Percentiles rank a stretch among this genome's conserved stretches.
phyloP scores from a whole-genome alignment of 2,329 filamentous ascomycete genomes.

The Lojkania enalia region DNA sequence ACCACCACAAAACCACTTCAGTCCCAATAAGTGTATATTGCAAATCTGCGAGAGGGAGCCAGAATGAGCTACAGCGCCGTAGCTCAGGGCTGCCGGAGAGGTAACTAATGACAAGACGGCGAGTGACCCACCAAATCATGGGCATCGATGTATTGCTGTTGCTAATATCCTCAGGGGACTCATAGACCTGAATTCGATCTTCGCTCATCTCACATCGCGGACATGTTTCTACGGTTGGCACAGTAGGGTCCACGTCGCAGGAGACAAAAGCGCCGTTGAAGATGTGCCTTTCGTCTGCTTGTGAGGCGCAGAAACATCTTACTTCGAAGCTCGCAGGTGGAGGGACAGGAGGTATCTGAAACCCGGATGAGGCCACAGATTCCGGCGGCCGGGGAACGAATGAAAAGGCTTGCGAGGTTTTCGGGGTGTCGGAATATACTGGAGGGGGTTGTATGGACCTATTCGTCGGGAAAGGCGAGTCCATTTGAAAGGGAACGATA shows the following conservation, averaged over 20 bases:
- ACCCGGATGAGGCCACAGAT: too few species aligned
- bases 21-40: slow-evolving; percentile 3
- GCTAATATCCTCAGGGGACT: slow-evolving; percentile 7
- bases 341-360: too few species aligned
- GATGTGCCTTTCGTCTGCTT: slow-evolving; percentile 19
- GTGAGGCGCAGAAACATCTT: slow-evolving; percentile 15
- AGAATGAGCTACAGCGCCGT: slow-evolving; percentile 22
- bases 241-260: neutral
- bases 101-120: slow-evolving; percentile 18
- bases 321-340: slow-evolving; percentile 11
- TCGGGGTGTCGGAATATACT: too few species aligned
- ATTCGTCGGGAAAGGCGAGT: too few species aligned
- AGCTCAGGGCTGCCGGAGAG: slow-evolving; percentile 5
- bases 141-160: slow-evolving; percentile 3
- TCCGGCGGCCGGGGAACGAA: too few species aligned
- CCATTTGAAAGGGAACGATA: too few species aligned
- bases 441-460: too few species aligned
- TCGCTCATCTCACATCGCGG: slow-evolving; percentile 16
- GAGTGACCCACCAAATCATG: slow-evolving; percentile 20
- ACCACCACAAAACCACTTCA: slow-evolving; percentile 21
- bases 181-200: slow-evolving; percentile 19
- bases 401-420: too few species aligned
- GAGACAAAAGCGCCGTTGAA: slow-evolving; percentile 15
- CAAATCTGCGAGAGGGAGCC: slow-evolving; percentile 25
- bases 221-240: slow-evolving; percentile 10